Conservation (phyloP, 2,329 filamentous ascomycete species). For the Didymella keratinophila region DNA sequence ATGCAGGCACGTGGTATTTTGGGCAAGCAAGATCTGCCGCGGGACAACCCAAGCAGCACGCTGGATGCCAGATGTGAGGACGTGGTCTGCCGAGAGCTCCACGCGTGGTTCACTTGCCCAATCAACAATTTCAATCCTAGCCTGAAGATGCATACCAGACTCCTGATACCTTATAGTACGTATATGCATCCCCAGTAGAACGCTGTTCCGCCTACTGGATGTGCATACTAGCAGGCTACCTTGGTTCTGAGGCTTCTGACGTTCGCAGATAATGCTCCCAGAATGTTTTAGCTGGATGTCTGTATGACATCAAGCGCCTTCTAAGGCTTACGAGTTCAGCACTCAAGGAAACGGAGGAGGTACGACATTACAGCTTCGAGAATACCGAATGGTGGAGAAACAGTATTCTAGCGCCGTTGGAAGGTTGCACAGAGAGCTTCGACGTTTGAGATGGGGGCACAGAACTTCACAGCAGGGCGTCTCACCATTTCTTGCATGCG, state of each 20-base stretch:
- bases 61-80: background rate
- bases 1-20: too few relatives aligned
- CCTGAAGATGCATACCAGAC: background rate
- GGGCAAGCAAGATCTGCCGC: background rate
- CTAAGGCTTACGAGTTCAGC: constrained; percentile 1
- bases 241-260: background rate
- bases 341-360: constrained; percentile 4
- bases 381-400: constrained; percentile 6
- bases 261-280: background rate
- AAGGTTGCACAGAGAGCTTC: constrained; percentile 14
- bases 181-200: background rate
- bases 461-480: constrained; percentile 10
- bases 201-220: background rate
- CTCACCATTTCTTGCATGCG: constrained; percentile 5
- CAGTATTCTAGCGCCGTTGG: constrained; percentile 6
- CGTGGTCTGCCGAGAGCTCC: background rate
- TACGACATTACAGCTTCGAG: constrained; percentile 10
- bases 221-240: background rate
- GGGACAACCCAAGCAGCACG: background rate
- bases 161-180: too few relatives aligned
- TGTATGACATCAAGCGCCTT: background rate
- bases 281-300: background rate
- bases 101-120: background rate
- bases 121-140: background rate
- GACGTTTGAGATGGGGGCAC: constrained; percentile 17